A percentile compares a stretch with the other conserved stretches of the same genome.
phyloP scores from a whole-genome alignment of 2,329 filamentous ascomycete species.

The Xylaria sp. region DNA sequence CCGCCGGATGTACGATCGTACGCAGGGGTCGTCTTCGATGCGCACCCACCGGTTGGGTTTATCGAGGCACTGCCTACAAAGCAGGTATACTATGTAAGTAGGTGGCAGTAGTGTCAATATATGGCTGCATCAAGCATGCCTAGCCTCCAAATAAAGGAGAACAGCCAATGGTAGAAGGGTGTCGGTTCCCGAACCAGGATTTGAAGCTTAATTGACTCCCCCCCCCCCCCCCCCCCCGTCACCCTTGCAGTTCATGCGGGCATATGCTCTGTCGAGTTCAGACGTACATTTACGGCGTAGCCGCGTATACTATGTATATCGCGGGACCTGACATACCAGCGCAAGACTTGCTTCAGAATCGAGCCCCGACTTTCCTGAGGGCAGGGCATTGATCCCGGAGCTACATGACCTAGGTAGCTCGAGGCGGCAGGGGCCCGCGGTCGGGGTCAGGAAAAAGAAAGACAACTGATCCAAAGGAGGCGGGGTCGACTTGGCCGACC shows the following conservation, averaged over 20 bases:
- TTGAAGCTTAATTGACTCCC: constrained; percentile 20
- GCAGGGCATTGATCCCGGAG: too few relatives aligned
- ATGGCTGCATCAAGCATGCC: constrained; percentile 4
- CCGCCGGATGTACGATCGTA: constrained; percentile 6
- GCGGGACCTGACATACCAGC: constrained; percentile 9
- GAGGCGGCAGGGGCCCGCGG: too few relatives aligned
- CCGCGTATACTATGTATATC: constrained; percentile 17
- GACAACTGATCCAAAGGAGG: background rate
- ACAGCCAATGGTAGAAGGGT: constrained; percentile 5
- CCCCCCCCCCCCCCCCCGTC: too few relatives aligned
- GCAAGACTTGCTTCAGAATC: background rate
- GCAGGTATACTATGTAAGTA: too few relatives aligned
- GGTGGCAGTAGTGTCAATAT: background rate
- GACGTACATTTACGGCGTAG: constrained; percentile 16
- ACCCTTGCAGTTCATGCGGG: constrained; percentile 7
- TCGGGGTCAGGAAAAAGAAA: background rate
- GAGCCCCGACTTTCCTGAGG: too few relatives aligned
- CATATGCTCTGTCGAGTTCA: constrained; percentile 1
- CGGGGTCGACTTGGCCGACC: too few relatives aligned
- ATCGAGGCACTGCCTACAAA: background rate
- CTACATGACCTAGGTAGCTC: too few relatives aligned
- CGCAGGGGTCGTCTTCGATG: constrained; percentile 5
- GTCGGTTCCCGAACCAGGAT: constrained; percentile 17
- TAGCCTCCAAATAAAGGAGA: constrained; percentile 9
- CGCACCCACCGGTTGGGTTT: constrained; percentile 8